phyloP scores from a whole-genome alignment of 1,284 basidiomycete species.

The Apiotrichum sp. region DNA sequence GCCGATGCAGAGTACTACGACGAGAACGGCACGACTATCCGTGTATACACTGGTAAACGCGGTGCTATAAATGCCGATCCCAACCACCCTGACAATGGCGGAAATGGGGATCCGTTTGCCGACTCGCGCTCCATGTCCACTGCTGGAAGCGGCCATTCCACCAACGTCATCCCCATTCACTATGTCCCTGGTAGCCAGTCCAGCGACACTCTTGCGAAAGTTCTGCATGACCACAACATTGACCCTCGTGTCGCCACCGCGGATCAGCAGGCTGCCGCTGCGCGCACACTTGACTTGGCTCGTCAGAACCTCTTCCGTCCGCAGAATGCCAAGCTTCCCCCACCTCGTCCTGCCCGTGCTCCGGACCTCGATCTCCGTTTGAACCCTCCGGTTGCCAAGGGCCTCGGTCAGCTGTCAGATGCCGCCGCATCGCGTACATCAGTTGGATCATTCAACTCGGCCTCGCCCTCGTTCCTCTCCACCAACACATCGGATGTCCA shows the following conservation, averaged over 20 bases:
- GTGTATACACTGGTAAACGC: conserved; percentile 31
- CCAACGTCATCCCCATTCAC: conserved; percentile 47
- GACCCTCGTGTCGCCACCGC: background rate
- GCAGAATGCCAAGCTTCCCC: conserved; percentile 18
- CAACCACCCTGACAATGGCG: conserved; percentile 25
- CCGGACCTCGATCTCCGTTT: conserved; percentile 46
- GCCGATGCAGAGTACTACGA: conserved; percentile 36
- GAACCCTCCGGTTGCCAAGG: conserved; percentile 13
- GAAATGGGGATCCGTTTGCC: conserved; percentile 38
- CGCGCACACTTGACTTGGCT: conserved; percentile 38
- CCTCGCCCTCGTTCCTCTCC: conserved; percentile 43
- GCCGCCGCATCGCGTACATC: conserved; percentile 26
- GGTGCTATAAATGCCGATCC: conserved; percentile 40
- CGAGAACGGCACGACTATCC: conserved; percentile 28
- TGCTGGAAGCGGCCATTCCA: conserved; percentile 27
- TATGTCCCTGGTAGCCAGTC: conserved; percentile 37
- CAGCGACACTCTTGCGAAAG: conserved; percentile 16
- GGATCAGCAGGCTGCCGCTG: conserved; percentile 22
- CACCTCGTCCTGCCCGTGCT: conserved; percentile 41
- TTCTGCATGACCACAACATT: conserved; percentile 1
- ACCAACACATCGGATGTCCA: conserved; percentile 40
- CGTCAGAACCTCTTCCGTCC: conserved; percentile 39
- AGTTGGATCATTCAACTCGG: conserved; percentile 29
- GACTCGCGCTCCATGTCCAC: conserved; percentile 40
- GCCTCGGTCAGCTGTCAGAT: conserved; percentile 3